Percentiles rank a stretch among this genome's conserved stretches.
Conservation (phyloP, 768 basidiomycete genomes). For the Boletus sp. region DNA sequence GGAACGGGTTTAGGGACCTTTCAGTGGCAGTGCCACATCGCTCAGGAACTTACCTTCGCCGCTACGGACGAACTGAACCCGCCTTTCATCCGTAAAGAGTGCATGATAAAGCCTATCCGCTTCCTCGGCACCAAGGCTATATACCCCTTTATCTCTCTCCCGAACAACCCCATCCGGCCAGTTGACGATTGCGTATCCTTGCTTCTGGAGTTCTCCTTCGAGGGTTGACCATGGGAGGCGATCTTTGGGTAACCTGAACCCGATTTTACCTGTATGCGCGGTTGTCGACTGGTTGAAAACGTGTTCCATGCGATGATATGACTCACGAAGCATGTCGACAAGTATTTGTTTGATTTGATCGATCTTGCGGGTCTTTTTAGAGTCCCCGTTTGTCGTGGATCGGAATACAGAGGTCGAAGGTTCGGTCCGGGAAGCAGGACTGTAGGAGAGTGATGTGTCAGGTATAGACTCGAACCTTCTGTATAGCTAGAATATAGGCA, state of each 20-base stretch:
- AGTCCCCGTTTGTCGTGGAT: not conserved
- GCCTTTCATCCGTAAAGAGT: not conserved
- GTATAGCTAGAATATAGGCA: not conserved
- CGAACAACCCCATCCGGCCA: not conserved
- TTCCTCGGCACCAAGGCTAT: not conserved
- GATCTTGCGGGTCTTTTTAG: not conserved
- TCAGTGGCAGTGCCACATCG: not conserved
- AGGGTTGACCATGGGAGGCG: not conserved
- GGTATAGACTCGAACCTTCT: not conserved
- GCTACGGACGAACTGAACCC: not conserved
- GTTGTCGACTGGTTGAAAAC: not conserved
- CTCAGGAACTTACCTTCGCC: not conserved
- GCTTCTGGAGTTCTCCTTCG: not conserved
- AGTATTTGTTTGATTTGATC: not conserved
- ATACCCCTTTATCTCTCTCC: not conserved
- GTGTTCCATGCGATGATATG: not conserved
- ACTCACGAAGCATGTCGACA: slow-evolving; percentile 11
- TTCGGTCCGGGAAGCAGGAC: too few species aligned
- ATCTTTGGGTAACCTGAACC: not conserved
- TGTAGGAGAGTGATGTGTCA: too few species aligned
- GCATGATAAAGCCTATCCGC: not conserved
- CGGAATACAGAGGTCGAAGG: not conserved
- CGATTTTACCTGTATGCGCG: not conserved
- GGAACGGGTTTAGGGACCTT: not conserved
- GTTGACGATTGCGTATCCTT: not conserved